A percentile compares a stretch with the other conserved stretches of the same genome.
Evolutionary conservation across 441 rosid species (phyloP).

Genomic region (Mallotus repandus): DNA sequence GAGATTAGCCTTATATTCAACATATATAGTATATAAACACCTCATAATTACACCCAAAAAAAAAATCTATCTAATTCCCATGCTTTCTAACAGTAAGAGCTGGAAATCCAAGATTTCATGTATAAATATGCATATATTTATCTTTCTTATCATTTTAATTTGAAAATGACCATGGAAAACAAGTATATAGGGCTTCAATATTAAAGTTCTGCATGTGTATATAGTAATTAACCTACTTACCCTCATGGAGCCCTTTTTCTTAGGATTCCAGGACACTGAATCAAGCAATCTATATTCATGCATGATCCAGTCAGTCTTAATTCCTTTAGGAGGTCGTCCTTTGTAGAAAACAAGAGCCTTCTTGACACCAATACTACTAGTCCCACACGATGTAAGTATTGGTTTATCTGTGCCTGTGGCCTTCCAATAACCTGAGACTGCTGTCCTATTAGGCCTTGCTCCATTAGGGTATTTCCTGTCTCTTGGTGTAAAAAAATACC

Average conservation of each 20-base stretch:
- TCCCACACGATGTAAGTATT: constrained; percentile 33
- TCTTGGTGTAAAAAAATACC: constrained; percentile 63
- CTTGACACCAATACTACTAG: constrained; percentile 47
- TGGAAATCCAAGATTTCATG: too few species aligned
- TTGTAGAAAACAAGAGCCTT: constrained; percentile 50
- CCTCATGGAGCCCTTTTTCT: constrained; percentile 46
- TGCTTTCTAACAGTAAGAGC: too few species aligned
- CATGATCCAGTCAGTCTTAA: constrained; percentile 56
- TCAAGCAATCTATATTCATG: constrained; percentile 45
- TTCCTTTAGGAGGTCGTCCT: constrained; percentile 46
- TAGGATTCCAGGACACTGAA: constrained; percentile 26
- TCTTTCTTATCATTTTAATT: too few species aligned
- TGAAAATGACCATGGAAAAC: too few species aligned
- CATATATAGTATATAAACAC: too few species aligned
- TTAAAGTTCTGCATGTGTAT: too few species aligned
- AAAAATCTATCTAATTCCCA: too few species aligned
- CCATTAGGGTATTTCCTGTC: constrained; percentile 59
- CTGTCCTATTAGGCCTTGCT: constrained; percentile 51
- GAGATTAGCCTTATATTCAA: too few species aligned
- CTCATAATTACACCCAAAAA: too few species aligned
- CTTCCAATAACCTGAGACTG: constrained; percentile 56
- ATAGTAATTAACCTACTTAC: constrained; percentile 28
- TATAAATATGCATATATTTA: too few species aligned
- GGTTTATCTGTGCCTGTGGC: constrained; percentile 51
- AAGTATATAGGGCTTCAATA: too few species aligned